These are phyloP conservation scores for Cardiospermum halicacabum DNA, from an alignment of 345 rosid species.

Conservation along the genomic window DNA sequence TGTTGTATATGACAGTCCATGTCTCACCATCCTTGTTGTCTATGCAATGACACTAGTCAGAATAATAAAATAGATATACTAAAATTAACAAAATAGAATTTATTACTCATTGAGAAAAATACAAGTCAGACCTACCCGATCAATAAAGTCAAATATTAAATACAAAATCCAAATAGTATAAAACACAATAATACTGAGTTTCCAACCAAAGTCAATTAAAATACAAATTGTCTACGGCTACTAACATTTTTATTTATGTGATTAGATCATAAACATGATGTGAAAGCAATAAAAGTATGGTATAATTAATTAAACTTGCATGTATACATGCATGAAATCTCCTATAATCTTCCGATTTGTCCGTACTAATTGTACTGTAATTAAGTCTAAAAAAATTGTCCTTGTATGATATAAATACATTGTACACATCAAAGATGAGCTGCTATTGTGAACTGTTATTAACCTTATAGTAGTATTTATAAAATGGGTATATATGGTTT, in stretches of 20 bases:
- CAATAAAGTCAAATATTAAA: neutral
- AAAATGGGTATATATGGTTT: conserved; percentile 9
- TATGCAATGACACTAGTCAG: neutral
- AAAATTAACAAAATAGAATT: neutral
- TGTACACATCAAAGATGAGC: neutral
- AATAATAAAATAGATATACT: neutral
- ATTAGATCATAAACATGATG: too few relatives aligned
- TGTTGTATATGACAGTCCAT: too few relatives aligned
- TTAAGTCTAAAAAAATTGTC: neutral
- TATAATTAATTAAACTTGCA: too few relatives aligned
- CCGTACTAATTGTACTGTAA: neutral
- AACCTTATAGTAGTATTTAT: too few relatives aligned
- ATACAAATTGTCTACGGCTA: neutral
- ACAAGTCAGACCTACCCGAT: neutral
- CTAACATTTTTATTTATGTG: too few relatives aligned
- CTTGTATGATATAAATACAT: neutral
- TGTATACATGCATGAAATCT: neutral
- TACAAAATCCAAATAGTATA: neutral
- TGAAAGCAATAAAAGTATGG: neutral
- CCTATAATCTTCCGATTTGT: neutral
- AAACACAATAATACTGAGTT: neutral
- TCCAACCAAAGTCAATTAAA: neutral
- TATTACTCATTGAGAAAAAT: neutral
- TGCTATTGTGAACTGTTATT: too few relatives aligned
- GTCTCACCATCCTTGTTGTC: neutral